A percentile compares a stretch with the other conserved stretches of the same genome.
phyloP scores from a whole-genome alignment of 805 yeast species.

The Teunomyces tritomae region DNA sequence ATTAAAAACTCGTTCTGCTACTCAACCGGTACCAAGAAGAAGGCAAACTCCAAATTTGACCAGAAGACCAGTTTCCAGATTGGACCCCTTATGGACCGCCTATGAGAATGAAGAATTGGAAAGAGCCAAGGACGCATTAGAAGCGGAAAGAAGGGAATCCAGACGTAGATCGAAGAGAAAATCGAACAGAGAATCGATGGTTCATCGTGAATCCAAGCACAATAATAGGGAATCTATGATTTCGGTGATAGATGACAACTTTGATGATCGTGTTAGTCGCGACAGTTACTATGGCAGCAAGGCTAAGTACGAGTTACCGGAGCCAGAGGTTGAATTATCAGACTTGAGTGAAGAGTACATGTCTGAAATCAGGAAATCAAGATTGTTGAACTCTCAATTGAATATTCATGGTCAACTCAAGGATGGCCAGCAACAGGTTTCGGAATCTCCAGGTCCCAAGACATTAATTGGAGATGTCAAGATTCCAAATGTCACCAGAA shows the following conservation, averaged over 20 bases:
- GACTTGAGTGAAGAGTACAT: constrained; percentile 44
- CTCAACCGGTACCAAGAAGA: constrained; percentile 36
- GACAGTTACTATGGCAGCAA: constrained; percentile 16
- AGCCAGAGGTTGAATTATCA: constrained; percentile 31
- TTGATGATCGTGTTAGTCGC: constrained; percentile 18
- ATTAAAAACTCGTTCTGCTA: constrained; percentile 45
- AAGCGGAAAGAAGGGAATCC: constrained; percentile 29
- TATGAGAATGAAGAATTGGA: constrained; percentile 48
- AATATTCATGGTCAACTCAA: constrained; percentile 18
- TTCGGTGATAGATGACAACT: constrained; percentile 24
- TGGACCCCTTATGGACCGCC: constrained; percentile 56
- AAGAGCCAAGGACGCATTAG: constrained; percentile 42
- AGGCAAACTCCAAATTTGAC: constrained; percentile 41
- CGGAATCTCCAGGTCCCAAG: constrained; percentile 36
- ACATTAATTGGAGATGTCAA: constrained; percentile 57
- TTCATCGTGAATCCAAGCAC: constrained; percentile 6
- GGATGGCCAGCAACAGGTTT: not conserved
- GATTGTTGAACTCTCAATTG: constrained; percentile 43
- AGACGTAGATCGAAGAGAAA: constrained; percentile 10
- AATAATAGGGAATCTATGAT: constrained; percentile 35
- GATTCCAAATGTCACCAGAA: constrained; percentile 70
- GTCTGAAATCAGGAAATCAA: constrained; percentile 43
- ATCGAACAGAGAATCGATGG: constrained; percentile 8
- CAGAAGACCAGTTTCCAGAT: constrained; percentile 54
- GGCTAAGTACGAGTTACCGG: constrained; percentile 32